Evolutionary conservation across 768 basidiomycete genomes (phyloP), one percentile per base, ranked within the genome.

Genomic region (Phylloporus sp.): DNA sequence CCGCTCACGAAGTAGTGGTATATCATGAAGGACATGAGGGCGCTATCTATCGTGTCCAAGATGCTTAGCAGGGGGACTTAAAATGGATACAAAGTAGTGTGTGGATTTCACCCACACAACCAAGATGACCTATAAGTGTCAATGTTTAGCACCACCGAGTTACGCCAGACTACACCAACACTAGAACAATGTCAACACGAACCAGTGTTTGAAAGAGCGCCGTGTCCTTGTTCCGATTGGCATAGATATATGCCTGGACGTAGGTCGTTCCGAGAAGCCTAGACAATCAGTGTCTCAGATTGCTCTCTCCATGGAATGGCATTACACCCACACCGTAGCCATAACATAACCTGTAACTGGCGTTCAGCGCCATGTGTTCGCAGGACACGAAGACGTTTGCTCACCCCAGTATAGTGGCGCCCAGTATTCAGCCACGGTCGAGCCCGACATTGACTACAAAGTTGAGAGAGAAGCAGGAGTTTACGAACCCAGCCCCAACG

Each of bases 401-500:
- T 54, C 31, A 45, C 41, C 52, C 56, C 56, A 57, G 38, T 54
- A 54, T 36, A 55, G 7, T n/a, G 50, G 46, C 10, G 23, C 50
- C 22, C 20, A 52, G 22, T 5, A 52, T 0, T 20, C 31, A 5
- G 18, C 26, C 10, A 35, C 26, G n/a, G 26, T 15, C 20, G 16
- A 46, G 3, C 12, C 23, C 8, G 40, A 11, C 39, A 45, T 50
- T 27, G 22, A 34, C 16, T 2, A 8, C 5, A 24, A 43, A 8
- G 23, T 24, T 22, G 27, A 44, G 35, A 22, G 23, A 24, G 34
- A 45, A n/a, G 12, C 6, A 28, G 9, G 26, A 18, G 16, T 34
- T 22, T 32, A 24, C 40, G 23, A 15, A 8, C 12, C 6, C n/a
- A 16, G 32, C 3, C 16, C 5, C 5, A 34, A 15, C 11, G 2